These are phyloP conservation scores for Cladophialophora carrionii DNA, from an alignment of 2,329 filamentous ascomycete species.

Conservation along the genomic window DNA sequence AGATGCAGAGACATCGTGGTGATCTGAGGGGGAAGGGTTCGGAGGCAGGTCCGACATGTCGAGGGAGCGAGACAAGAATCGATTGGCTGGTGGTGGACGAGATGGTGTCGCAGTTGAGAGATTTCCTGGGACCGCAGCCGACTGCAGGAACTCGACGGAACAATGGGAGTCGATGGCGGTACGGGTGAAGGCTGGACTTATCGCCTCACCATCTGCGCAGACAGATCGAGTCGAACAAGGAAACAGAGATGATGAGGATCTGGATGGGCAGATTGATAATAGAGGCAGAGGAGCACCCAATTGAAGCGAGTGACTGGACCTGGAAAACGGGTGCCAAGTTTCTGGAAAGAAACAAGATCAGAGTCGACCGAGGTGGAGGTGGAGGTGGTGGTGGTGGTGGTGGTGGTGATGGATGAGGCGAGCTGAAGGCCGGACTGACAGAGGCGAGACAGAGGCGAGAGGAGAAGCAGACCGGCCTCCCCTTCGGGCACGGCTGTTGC, in stretches of 20 bases:
- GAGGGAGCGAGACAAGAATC: slow-evolving; percentile 24
- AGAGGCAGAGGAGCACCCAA: slow-evolving; percentile 7
- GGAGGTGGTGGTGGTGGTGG: no score
- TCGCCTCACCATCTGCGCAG: slow-evolving; percentile 1
- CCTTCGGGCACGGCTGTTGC: slow-evolving; percentile 1
- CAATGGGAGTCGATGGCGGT: neutral
- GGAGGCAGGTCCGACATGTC: slow-evolving; percentile 36
- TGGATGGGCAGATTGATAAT: neutral
- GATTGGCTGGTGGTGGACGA: slow-evolving; percentile 22
- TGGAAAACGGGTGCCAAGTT: slow-evolving; percentile 16
- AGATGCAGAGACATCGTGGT: slow-evolving; percentile 12
- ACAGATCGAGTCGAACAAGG: neutral
- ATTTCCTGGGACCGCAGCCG: neutral
- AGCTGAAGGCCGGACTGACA: slow-evolving; percentile 6
- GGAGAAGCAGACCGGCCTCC: neutral
- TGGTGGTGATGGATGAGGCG: slow-evolving; percentile 6
- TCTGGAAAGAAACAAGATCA: slow-evolving; percentile 16
- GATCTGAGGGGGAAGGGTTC: slow-evolving; percentile 16
- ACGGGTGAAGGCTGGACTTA: neutral
- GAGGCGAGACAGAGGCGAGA: neutral
- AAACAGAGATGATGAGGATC: neutral
- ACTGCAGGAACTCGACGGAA: neutral
- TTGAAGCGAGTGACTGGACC: slow-evolving; percentile 12
- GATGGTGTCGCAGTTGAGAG: neutral
- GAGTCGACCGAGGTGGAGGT: slow-evolving; percentile 1